A percentile compares a stretch with the other conserved stretches of the same genome.
phyloP scores from a whole-genome alignment of 345 rosid species.

The Draba incana region DNA sequence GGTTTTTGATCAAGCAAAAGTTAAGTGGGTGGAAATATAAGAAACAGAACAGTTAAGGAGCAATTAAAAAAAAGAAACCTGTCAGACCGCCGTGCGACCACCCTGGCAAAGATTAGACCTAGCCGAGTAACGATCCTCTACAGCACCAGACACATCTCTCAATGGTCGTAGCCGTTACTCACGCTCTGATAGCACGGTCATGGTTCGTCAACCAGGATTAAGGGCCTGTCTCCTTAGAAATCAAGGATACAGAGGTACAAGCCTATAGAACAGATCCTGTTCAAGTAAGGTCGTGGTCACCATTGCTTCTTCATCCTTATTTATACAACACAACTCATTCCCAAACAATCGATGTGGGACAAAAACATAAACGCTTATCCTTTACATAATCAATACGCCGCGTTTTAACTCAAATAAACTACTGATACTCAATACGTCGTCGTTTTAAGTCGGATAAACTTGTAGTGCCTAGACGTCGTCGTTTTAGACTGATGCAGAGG shows the following conservation, averaged over 20 bases:
- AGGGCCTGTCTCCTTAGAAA: slow-evolving; percentile 22
- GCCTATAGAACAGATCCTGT: slow-evolving; percentile 26
- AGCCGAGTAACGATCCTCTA: slow-evolving; percentile 24
- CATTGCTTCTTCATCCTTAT: rapidly evolving
- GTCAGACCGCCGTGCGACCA: slow-evolving; percentile 35
- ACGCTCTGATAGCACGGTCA: slow-evolving; percentile 20
- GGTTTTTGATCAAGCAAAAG: too few relatives aligned
- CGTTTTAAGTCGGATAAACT: not conserved
- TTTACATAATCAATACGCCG: not conserved
- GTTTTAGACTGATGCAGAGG: slow-evolving; percentile 15
- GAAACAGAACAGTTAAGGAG: not conserved
- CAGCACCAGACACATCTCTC: not conserved
- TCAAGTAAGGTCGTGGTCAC: slow-evolving; percentile 17
- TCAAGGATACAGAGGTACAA: slow-evolving; percentile 24
- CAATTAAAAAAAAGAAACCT: not conserved
- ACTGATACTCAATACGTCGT: not conserved
- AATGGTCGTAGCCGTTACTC: slow-evolving; percentile 14
- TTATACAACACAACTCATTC: not conserved
- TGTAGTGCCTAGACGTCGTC: too few relatives aligned
- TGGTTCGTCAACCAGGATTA: slow-evolving; percentile 16
- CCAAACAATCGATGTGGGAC: not conserved
- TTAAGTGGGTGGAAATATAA: not conserved
- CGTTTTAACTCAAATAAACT: not conserved
- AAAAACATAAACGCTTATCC: not conserved
- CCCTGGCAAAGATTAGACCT: not conserved